Percentiles rank a stretch among this genome's conserved stretches.
These are phyloP conservation scores for Phlyctochytrium bullatum DNA, from an alignment of 192 early-diverging fungal genomes.

Conservation along the genomic window DNA sequence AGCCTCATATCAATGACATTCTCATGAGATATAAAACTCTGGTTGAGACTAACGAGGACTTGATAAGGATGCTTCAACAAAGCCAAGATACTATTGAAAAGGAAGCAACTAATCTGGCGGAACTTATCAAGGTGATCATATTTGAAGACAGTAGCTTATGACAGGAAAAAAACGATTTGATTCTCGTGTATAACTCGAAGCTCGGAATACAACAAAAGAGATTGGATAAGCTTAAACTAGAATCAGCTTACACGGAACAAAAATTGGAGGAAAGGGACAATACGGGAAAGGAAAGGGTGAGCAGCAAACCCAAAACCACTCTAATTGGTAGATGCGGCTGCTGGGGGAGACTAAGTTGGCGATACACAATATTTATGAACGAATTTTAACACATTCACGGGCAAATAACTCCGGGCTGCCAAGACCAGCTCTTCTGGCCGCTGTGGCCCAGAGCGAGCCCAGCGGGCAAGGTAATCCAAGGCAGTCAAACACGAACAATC, in stretches of 20 bases:
- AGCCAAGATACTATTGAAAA: conserved; percentile 53
- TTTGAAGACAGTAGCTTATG: no score
- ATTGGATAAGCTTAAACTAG: conserved; percentile 51
- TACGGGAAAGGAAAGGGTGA: conserved; percentile 53
- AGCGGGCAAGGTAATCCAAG: no score
- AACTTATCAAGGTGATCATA: conserved; percentile 44
- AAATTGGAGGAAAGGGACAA: conserved; percentile 51
- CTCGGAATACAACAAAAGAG: conserved; percentile 56
- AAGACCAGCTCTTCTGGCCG: conserved; percentile 7
- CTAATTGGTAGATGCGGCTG: conserved; percentile 42
- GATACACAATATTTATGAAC: conserved; percentile 60
- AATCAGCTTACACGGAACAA: conserved; percentile 51
- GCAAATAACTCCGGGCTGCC: background rate
- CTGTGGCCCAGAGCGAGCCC: no score
- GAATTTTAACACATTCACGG: conserved; percentile 24
- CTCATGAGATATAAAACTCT: conserved; percentile 60
- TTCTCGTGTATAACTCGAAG: conserved; percentile 57
- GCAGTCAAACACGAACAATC: conserved; percentile 1
- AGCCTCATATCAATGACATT: conserved; percentile 66
- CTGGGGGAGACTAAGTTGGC: conserved; percentile 57
- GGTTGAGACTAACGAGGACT: conserved; percentile 56
- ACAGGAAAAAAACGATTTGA: conserved; percentile 58
- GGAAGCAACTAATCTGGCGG: conserved; percentile 33
- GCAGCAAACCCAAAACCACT: conserved; percentile 1
- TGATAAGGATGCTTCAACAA: conserved; percentile 38